phyloP scores from a whole-genome alignment of 2,329 filamentous ascomycete genomes.

The Elsinoe ampelina region DNA sequence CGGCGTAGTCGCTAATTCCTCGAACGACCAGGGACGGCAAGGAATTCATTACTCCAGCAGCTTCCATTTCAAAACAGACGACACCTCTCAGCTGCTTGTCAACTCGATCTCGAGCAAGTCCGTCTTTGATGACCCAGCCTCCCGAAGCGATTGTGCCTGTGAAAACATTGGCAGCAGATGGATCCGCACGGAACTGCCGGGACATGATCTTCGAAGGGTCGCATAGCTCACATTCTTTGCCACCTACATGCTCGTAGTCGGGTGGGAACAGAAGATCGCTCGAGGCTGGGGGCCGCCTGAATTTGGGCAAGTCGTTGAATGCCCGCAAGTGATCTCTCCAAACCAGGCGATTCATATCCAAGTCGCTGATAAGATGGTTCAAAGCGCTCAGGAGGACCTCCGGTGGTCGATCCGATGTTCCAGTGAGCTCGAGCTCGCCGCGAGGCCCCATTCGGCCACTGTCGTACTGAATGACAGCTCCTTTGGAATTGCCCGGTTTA shows the following conservation, averaged over 20 bases:
- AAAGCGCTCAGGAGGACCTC: constrained; percentile 14
- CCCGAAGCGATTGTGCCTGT: constrained; percentile 22
- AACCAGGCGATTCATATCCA: neutral
- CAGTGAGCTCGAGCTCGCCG: neutral
- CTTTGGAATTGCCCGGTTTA: neutral
- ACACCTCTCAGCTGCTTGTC: neutral
- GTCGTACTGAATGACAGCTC: neutral
- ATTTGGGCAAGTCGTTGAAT: neutral
- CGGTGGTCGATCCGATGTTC: constrained; percentile 13
- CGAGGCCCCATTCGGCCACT: neutral
- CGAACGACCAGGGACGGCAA: constrained; percentile 11
- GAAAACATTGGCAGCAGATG: constrained; percentile 15
- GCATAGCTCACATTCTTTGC: neutral
- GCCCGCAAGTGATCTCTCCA: neutral
- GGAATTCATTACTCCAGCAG: constrained; percentile 6
- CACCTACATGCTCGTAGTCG: neutral
- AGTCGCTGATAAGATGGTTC: constrained; percentile 10
- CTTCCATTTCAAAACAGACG: constrained; percentile 16
- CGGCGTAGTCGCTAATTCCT: constrained; percentile 13
- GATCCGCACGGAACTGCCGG: neutral
- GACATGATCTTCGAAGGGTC: neutral
- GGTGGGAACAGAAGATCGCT: neutral
- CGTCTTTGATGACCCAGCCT: constrained; percentile 20
- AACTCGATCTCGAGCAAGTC: constrained; percentile 11
- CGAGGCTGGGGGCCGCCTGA: neutral